Evolutionary conservation across 2,329 filamentous ascomycete genomes (phyloP), one percentile per base, ranked within the genome.

Genomic region (Trichoderma citrinoviride): DNA sequence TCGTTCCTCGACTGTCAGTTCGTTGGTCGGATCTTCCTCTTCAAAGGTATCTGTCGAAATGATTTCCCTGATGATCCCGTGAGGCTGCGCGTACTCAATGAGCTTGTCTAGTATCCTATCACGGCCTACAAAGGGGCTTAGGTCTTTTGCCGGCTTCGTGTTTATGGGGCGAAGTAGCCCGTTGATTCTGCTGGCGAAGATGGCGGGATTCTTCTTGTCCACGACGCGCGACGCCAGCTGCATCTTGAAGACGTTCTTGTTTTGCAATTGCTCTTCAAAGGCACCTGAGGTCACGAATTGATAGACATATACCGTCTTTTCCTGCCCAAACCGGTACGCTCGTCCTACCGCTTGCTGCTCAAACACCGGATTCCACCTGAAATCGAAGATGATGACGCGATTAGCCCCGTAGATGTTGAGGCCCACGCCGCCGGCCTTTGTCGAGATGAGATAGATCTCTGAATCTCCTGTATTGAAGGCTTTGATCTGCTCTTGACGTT

Each of bases 291-390:
- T 81, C 27, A 93, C 80, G 67, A 97, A 87, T 19, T 90, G 89
- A 76, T 97, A 97, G 1, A 97, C 92, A 72, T 85, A 93, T 1
- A 96, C 93, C 0, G 85, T 82, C 70, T 93, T 95, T 43, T 78
- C 80, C 75, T 97, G 93, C 0, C 93, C 92, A 40, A 97, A 85
- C 1, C 93, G 90, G 75, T 95, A 97, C 0, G 91, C 90, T 61
- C 93, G 85, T 2, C 92, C 93, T 57, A 97, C 86, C 1, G 93
- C 93, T 76, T 97, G 93, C 71, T 93, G 89, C 75, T 97, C 93
- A 73, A 88, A 83, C 5, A 87, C 84, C 0, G 93, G 93, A 68
- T 93, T 95, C 78, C 88, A 97, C 67, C 83, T 82, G 72, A 90
- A 92, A 73, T 97, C 93, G 64, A 96, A 90, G 21, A 97, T 89